Percentiles rank a stretch among this genome's conserved stretches.
phyloP scores from a whole-genome alignment of 805 yeast species.

The Candida vaughaniae region DNA sequence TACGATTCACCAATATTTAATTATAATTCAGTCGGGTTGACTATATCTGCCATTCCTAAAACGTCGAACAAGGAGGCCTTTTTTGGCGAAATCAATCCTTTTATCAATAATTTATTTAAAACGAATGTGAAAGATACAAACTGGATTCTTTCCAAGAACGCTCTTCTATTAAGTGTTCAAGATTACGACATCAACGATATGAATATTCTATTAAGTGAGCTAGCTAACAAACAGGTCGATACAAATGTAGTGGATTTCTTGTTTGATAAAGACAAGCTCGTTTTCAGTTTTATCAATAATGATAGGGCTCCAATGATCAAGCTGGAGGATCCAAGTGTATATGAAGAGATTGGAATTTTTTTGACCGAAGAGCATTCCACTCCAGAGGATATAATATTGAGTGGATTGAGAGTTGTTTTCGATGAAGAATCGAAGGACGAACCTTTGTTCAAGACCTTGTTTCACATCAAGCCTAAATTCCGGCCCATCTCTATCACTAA shows the following conservation, averaged over 20 bases:
- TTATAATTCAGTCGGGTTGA: conserved; percentile 26
- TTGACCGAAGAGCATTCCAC: conserved; percentile 25
- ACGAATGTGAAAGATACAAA: conserved; percentile 14
- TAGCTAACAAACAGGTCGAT: conserved; percentile 1
- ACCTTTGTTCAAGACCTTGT: conserved; percentile 33
- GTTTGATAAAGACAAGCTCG: conserved; percentile 10
- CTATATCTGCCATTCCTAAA: conserved; percentile 29
- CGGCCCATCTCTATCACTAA: conserved; percentile 3
- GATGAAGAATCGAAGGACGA: conserved; percentile 12
- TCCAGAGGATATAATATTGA: conserved; percentile 33
- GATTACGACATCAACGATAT: conserved; percentile 3
- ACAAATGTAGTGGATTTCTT: conserved; percentile 11
- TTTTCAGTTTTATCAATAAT: conserved; percentile 12
- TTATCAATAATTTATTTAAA: conserved; percentile 18
- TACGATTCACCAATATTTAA: conserved; percentile 22
- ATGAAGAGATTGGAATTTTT: conserved; percentile 40
- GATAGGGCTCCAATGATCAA: background rate
- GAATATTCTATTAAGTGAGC: conserved; percentile 3
- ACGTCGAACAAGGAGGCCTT: conserved; percentile 19
- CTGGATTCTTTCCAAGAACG: conserved; percentile 29
- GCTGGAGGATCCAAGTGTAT: conserved; percentile 2
- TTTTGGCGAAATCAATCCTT: conserved; percentile 19
- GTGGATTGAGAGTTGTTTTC: conserved; percentile 33
- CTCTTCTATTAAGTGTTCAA: conserved; percentile 25
- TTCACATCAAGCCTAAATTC: conserved; percentile 37